These are phyloP conservation scores for Venturiaceae sp. DNA, from an alignment of 2,329 filamentous ascomycete species.

Conservation along the genomic window DNA sequence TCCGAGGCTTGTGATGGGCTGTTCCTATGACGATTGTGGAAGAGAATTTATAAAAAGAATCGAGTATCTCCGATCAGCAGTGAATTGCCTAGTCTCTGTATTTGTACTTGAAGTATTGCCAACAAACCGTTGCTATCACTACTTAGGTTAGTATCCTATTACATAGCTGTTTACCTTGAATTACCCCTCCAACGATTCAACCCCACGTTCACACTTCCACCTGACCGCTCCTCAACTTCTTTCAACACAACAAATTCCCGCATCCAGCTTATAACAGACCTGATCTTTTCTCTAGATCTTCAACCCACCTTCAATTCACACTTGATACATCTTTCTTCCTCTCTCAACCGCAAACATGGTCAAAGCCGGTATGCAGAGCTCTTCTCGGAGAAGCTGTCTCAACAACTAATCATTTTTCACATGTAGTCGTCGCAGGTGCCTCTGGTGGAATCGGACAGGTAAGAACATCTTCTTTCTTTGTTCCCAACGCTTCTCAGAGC, in stretches of 20 bases:
- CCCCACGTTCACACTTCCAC: not conserved
- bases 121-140: too few species aligned
- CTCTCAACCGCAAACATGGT: conserved; percentile 5
- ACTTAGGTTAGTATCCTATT: too few species aligned
- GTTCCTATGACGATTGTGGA: not conserved
- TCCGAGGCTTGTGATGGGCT: not conserved
- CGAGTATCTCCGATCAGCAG: not conserved
- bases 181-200: too few species aligned
- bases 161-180: too few species aligned
- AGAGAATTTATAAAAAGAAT: not conserved
- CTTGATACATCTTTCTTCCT: not conserved
- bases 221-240: not conserved
- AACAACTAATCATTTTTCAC: not conserved
- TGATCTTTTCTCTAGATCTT: not conserved
- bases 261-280: not conserved
- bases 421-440: conserved; percentile 74
- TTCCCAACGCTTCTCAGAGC: not conserved
- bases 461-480: conserved; percentile 18
- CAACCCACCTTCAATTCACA: not conserved
- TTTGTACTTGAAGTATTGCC: not conserved
- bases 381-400: conserved; percentile 4
- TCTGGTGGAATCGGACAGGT: conserved; percentile 98
- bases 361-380: conserved; percentile 8
- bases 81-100: too few species aligned
- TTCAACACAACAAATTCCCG: not conserved